Evolutionary conservation across 2,329 filamentous ascomycete species (phyloP).

Genomic region (Cladophialophora psammophila): DNA sequence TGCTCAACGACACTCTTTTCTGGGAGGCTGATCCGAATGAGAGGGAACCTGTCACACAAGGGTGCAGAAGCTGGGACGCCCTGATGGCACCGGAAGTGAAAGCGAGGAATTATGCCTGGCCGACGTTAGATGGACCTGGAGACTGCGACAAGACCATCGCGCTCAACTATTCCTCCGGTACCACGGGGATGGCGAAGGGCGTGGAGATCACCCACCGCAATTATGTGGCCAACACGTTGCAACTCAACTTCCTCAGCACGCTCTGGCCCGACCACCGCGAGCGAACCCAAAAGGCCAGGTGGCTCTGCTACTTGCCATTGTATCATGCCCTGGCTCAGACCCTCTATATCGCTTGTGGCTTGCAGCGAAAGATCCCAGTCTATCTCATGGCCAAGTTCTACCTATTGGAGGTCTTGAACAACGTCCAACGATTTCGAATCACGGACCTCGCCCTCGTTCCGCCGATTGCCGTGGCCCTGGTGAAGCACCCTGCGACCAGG

Average conservation of each 20-base stretch:
- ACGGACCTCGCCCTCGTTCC: constrained; percentile 59
- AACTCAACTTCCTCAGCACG: constrained; percentile 27
- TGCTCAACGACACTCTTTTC: background rate
- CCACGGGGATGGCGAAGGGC: no score
- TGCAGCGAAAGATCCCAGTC: constrained; percentile 73
- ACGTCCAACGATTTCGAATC: constrained; percentile 53
- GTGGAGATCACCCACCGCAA: no score
- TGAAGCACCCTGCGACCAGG: constrained; percentile 49
- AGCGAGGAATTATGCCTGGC: constrained; percentile 49
- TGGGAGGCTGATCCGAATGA: background rate
- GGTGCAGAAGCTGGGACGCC: background rate
- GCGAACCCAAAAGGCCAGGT: background rate
- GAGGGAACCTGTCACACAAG: background rate
- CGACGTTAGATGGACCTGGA: constrained; percentile 6
- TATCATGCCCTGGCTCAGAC: constrained; percentile 19
- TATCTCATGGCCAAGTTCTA: constrained; percentile 60
- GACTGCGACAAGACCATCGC: constrained; percentile 51
- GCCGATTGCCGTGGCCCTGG: constrained; percentile 50
- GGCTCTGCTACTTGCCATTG: constrained; percentile 18
- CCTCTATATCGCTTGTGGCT: constrained; percentile 40
- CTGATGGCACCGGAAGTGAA: constrained; percentile 46
- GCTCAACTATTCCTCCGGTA: no score
- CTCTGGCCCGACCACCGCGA: constrained; percentile 21
- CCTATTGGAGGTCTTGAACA: constrained; percentile 48
- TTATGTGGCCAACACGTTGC: constrained; percentile 53